Evolutionary conservation across 768 basidiomycete species (phyloP), one percentile per base, ranked within the genome.

Genomic region (Boletus eberwhitei): DNA sequence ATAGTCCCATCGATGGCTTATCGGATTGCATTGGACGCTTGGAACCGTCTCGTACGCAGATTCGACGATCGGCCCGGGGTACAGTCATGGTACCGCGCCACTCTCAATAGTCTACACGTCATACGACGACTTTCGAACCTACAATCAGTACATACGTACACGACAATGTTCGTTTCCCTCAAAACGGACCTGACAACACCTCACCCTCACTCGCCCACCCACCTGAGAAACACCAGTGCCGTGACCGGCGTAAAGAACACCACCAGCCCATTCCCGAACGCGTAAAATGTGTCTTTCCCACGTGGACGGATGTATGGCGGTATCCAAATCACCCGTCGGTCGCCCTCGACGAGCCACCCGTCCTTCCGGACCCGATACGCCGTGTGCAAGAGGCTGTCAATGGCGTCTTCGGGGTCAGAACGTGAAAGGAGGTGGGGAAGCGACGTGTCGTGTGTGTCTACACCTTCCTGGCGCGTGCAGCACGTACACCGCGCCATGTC

Each of bases 291-390:
- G 4, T 54, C 47, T 14, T 43, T 63, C n/a, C 49, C 48, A 14
- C 39, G 46, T 5, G 61, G 58, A 0, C 54, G 54, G 0, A 39
- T 3, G 17, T 1, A 37, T 0, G 52, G 32, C 6, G 62, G 54
- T 0, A 63, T 11, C 62, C 58, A 64, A 32, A 59, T n/a, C 14
- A 65, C 34, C 16, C 63, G 53, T 16, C 50, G 53, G 2, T 65
- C 52, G 8, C 58, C 62, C 1, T 61, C 29, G 46, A 56, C 54
- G 13, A 64, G 59, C 63, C 59, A 65, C 4, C 63, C 63, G 7
- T 62, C 63, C 49, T 59, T 62, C 2, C 45, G 59, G 8, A 60
- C 47, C 19, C 52, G 49, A 21, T 51, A 60, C 0, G 57, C 7
- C 3, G 59, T 54, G 24, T 45, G 49, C 11, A 60, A 34, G n/a